phyloP scores from a whole-genome alignment of 345 rosid species.

The Salix caprea region DNA sequence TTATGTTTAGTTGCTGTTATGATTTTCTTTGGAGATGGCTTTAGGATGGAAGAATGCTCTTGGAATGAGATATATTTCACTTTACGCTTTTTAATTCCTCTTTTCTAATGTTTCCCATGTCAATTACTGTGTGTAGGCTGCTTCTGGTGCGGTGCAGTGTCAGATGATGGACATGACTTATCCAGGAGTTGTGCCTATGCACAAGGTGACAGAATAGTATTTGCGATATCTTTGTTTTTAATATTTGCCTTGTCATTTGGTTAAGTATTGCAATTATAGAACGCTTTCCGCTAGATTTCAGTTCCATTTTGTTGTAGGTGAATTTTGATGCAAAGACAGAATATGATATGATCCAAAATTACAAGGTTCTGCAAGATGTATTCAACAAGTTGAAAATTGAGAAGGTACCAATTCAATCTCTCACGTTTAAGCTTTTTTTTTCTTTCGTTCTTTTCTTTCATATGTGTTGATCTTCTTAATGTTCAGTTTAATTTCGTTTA shows the following conservation, averaged over 20 bases:
- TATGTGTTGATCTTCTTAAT: not conserved
- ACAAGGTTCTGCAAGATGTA: conserved; percentile 92
- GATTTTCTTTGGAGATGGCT: not conserved
- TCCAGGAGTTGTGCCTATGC: conserved; percentile 98
- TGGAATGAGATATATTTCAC: not conserved
- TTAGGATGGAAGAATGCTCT: not conserved
- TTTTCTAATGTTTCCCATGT: not conserved
- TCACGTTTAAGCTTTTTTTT: not conserved
- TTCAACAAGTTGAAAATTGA: conserved; percentile 90
- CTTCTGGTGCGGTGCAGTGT: conserved; percentile 98
- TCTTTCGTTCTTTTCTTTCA: not conserved
- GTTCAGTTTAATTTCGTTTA: not conserved
- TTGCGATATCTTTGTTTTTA: not conserved
- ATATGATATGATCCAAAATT: conserved; percentile 94
- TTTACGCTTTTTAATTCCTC: not conserved
- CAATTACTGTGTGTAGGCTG: conserved; percentile 51
- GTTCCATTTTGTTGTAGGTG: conserved; percentile 42
- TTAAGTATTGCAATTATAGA: not conserved
- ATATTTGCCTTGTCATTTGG: not conserved
- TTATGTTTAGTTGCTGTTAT: not conserved
- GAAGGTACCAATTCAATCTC: conserved; percentile 44
- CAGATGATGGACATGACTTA: conserved; percentile 95
- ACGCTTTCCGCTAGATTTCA: not conserved
- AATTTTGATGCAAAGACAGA: conserved; percentile 94
- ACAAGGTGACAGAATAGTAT: conserved; percentile 50